Percentiles rank a stretch among this genome's conserved stretches.
Conservation (phyloP, 768 basidiomycete genomes). For the Pisolithus sp. region DNA sequence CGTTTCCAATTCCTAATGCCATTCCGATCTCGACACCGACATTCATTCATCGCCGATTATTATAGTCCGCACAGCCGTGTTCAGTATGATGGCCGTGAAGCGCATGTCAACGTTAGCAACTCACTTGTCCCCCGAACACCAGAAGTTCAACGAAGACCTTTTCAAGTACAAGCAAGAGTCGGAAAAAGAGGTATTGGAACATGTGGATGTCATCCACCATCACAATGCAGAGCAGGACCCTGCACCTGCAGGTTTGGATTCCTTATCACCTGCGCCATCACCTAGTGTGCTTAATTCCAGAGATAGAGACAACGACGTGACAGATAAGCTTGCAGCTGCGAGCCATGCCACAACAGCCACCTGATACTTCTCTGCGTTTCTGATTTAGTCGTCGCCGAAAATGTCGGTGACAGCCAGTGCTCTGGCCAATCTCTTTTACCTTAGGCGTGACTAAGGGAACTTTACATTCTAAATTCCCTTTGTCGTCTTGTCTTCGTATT, state of each 20-base stretch:
- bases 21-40: conserved; percentile 1
- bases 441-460: background rate
- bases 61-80: conserved; percentile 80
- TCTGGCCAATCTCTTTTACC: background rate
- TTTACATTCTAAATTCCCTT: background rate
- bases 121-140: conserved; percentile 36
- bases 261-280: background rate
- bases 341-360: conserved; percentile 7
- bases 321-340: conserved; percentile 21
- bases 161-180: conserved; percentile 76
- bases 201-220: conserved; percentile 44
- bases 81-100: conserved; percentile 79
- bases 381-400: background rate
- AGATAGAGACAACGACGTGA: conserved; percentile 15
- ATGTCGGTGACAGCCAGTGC: background rate
- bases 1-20: conserved; percentile 22
- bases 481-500: background rate
- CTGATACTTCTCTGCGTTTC: conserved; percentile 7
- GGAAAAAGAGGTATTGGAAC: conserved; percentile 41
- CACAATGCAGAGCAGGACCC: conserved; percentile 27
- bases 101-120: conserved; percentile 58
- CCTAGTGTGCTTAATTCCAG: background rate
- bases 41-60: conserved; percentile 4
- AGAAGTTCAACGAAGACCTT: conserved; percentile 52
- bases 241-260: background rate